Evolutionary conservation across 208 protist species (phyloP).

Genomic region (Acanthamoeba triangularis): DNA sequence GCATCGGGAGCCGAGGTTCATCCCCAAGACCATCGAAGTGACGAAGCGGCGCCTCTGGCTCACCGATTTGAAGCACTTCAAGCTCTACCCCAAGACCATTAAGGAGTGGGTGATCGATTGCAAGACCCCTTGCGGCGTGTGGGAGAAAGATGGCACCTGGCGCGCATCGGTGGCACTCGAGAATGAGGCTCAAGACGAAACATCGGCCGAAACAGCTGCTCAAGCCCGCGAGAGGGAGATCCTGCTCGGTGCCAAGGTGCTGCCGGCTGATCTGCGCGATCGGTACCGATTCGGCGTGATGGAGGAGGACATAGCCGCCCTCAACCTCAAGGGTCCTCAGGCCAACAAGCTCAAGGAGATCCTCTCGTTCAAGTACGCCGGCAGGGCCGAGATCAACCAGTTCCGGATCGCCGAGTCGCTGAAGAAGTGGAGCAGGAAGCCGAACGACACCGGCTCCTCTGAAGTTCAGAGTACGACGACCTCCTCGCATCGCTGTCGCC

Average conservation of each 20-base stretch:
- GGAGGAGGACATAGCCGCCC: conserved; percentile 46
- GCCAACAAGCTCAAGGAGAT: conserved; percentile 55
- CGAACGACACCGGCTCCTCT: conserved; percentile 70
- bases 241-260: conserved; percentile 5
- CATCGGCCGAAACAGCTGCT: not conserved
- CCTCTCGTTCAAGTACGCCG: conserved; percentile 64
- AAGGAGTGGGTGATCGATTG: conserved; percentile 61
- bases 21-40: not conserved
- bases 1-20: not conserved
- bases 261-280: conserved; percentile 45
- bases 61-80: conserved; percentile 62
- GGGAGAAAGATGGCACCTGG: conserved; percentile 41
- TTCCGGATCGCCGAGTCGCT: conserved; percentile 18
- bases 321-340: not conserved
- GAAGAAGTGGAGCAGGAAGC: not conserved
- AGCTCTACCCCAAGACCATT: conserved; percentile 68
- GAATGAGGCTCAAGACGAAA: not conserved
- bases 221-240: conserved; percentile 18
- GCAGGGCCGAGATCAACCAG: conserved; percentile 12
- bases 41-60: conserved; percentile 9
- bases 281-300: conserved; percentile 33
- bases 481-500: not conserved
- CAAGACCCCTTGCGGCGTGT: conserved; percentile 49
- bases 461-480: conserved; percentile 63
- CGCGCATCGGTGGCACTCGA: not conserved